A percentile compares a stretch with the other conserved stretches of the same genome.
Conservation (phyloP, 2,329 filamentous ascomycete species). For the Rosellinia necatrix region DNA sequence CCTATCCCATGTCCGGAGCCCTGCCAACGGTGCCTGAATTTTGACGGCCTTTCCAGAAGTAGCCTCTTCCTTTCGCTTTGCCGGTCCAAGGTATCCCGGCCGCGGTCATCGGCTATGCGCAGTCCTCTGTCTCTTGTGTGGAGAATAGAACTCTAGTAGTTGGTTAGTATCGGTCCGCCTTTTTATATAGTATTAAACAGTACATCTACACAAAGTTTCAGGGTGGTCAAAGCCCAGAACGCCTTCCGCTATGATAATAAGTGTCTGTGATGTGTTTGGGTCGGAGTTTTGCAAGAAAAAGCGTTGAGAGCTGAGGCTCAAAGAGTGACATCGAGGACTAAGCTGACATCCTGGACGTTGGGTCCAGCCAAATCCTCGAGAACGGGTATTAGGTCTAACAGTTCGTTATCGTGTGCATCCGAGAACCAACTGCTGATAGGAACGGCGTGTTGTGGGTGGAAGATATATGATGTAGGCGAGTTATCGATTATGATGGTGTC, state of each 20-base stretch:
- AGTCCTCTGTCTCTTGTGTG: constrained; percentile 17
- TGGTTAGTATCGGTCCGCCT: constrained; percentile 28
- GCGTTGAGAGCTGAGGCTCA: constrained; percentile 48
- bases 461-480: constrained; percentile 98
- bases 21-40: constrained; percentile 18
- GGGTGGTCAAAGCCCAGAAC: constrained; percentile 54
- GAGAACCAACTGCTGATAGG: constrained; percentile 99
- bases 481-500: constrained; percentile 99
- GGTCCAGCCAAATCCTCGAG: constrained; percentile 91
- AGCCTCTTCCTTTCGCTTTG: constrained; percentile 14
- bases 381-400: constrained; percentile 95
- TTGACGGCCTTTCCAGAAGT: constrained; percentile 23
- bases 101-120: constrained; percentile 20
- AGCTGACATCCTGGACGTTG: constrained; percentile 92
- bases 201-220: constrained; percentile 57
- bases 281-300: constrained; percentile 36
- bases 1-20: constrained; percentile 18
- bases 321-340: constrained; percentile 91
- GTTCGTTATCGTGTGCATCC: constrained; percentile 98
- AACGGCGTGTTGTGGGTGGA: constrained; percentile 97
- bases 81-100: constrained; percentile 13
- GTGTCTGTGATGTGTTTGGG: constrained; percentile 34
- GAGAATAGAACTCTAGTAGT: constrained; percentile 15
- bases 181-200: constrained; percentile 56
- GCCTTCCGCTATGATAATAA: constrained; percentile 59